Evolutionary conservation across 352 stramenopile genomes (phyloP).

Genomic region (Poterioochromonas sp.): DNA sequence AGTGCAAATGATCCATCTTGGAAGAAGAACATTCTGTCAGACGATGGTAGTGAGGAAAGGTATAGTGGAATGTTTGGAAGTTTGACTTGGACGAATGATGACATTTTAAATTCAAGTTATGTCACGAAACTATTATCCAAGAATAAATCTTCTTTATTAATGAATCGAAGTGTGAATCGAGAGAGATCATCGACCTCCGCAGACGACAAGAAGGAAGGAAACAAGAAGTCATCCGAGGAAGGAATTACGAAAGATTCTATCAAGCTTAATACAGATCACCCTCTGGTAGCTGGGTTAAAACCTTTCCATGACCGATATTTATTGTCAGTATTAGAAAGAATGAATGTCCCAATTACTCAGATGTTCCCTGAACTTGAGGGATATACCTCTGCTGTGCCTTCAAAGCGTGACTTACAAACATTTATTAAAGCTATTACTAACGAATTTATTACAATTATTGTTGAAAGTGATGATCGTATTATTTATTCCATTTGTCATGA

Average conservation of each 20-base stretch:
- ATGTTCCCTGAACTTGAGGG: conserved; percentile 29
- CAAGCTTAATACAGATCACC: background rate
- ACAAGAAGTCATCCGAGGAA: no score
- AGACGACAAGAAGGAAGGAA: background rate
- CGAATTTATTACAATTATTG: background rate
- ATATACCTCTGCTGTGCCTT: conserved; percentile 21
- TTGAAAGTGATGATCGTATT: background rate
- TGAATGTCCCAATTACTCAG: conserved; percentile 5
- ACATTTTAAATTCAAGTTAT: background rate
- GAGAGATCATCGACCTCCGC: background rate
- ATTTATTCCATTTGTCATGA: background rate
- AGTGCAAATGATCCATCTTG: no score
- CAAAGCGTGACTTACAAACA: conserved; percentile 6
- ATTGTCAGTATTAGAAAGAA: background rate
- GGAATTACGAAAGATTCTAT: no score
- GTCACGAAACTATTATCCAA: no score
- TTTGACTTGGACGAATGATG: background rate
- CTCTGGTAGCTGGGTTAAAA: background rate
- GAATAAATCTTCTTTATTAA: no score
- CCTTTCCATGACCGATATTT: conserved; percentile 18
- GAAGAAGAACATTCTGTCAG: background rate
- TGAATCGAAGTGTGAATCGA: no score
- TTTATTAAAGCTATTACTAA: conserved; percentile 12
- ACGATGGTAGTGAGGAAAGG: no score
- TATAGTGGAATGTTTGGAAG: background rate